Conservation (phyloP, 805 yeast species). For the Kuraishia molischiana region DNA sequence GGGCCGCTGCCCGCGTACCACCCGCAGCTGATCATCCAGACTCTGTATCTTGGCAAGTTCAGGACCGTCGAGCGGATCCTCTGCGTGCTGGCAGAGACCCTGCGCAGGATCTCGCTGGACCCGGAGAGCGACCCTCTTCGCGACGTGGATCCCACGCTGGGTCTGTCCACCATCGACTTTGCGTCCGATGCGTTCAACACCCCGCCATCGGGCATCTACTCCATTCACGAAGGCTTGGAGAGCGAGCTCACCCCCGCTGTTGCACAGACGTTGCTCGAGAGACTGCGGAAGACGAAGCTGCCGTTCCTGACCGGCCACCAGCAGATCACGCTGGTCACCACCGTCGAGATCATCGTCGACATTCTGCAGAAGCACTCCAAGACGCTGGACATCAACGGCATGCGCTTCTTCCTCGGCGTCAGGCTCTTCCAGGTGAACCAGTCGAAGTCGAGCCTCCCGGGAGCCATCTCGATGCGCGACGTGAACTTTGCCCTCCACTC, state of each 20-base stretch:
- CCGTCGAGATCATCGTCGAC: constrained; percentile 53
- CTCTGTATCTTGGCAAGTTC: constrained; percentile 52
- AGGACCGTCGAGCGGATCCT: constrained; percentile 48
- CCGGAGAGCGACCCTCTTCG: constrained; percentile 9
- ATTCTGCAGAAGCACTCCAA: constrained; percentile 34
- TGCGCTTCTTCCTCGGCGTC: constrained; percentile 61
- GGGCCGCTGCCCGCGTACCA: constrained; percentile 89
- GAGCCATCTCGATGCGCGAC: constrained; percentile 64
- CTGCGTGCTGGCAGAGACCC: constrained; percentile 35
- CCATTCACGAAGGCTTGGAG: constrained; percentile 1
- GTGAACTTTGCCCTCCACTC: constrained; percentile 83
- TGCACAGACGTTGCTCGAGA: constrained; percentile 42
- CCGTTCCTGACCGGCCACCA: constrained; percentile 88
- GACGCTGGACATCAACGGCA: constrained; percentile 54
- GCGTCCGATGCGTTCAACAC: background rate
- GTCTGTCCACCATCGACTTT: constrained; percentile 8
- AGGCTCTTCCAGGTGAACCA: constrained; percentile 44
- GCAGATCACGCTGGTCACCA: constrained; percentile 70
- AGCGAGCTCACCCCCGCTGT: constrained; percentile 14
- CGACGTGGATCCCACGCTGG: constrained; percentile 15
- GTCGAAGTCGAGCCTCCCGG: constrained; percentile 16
- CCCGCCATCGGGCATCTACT: background rate
- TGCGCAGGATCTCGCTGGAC: constrained; percentile 45
- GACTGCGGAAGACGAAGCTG: constrained; percentile 51
- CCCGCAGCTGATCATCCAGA: constrained; percentile 79